Base-by-base conservation (phyloP, 139 green algal genomes). In the Gonium pectorale region DNA sequence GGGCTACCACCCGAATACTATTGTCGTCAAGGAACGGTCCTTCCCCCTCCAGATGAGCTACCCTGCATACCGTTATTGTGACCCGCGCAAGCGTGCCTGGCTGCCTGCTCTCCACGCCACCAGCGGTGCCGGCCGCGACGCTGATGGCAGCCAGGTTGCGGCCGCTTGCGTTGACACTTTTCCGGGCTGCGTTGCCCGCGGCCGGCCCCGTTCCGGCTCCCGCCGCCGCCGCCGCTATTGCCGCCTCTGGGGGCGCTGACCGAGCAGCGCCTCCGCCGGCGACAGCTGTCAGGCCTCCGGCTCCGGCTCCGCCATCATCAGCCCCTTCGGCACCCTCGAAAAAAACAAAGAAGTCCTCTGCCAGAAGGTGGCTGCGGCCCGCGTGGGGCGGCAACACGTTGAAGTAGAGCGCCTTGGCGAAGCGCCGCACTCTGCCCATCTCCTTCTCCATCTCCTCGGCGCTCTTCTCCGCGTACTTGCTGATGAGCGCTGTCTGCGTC, bases 381-480 rank as follows among this genome's bases (percentile, higher is more conserved):
- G 38, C n/a, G 41, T 80, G 51, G 19, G 56, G 40, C 29, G 40
- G 40, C 17, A 70, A 62, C n/a, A 89, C 40, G 60, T 89, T 89
- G 77, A 72, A 75, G 85, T 80, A 89, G 17, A 89, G 85, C 15
- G 85, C 85, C 29, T 73, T 80, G 69, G 59, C 68, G 85, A 89
- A 86, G 80, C 80, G 80, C 46, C 35, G 31, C 40, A 86, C 80
- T 0, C 60, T 46, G 7, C 78, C 44, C 44, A 89, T 17, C 37
- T 79, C 44, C 74, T 71, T 71, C 38, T 62, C 74, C 59, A 82
- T 72, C 40, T 81, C 51, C 41, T 88, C 84, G 0, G 67, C 68
- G 68, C 63, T 85, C 56, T 64, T 71, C 35, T 72, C 54, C 26
- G 49, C 43, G 85, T 89, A 79, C 27, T 86, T 89, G 72, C 77